A percentile compares a stretch with the other conserved stretches of the same genome.
phyloP scores from a whole-genome alignment of 768 basidiomycete genomes.

The Lactifluus volemus region DNA sequence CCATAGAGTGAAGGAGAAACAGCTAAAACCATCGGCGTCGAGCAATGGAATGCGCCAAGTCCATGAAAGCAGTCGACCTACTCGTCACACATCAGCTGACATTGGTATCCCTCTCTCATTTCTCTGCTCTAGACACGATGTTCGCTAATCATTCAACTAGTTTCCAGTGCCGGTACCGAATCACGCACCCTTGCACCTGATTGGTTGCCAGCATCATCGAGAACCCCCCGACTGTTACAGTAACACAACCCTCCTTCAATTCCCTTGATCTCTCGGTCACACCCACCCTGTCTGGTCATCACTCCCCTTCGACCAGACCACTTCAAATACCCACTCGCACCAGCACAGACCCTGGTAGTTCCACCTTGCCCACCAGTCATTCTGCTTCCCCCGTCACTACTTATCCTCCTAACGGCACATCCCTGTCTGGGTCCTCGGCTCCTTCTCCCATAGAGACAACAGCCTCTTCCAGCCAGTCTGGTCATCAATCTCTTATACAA shows the following conservation, averaged over 20 bases:
- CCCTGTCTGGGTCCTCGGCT: background rate
- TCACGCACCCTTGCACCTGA: conserved; percentile 12
- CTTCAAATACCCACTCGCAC: conserved; percentile 6
- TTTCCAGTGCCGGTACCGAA: background rate
- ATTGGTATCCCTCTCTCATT: conserved; percentile 24
- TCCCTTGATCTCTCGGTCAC: background rate
- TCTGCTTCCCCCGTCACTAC: background rate
- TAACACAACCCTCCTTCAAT: background rate
- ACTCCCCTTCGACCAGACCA: background rate
- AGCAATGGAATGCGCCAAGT: conserved; percentile 24
- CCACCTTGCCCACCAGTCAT: background rate
- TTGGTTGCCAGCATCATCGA: conserved; percentile 4
- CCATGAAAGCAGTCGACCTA: conserved; percentile 10
- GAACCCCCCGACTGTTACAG: conserved; percentile 3
- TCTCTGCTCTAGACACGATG: background rate
- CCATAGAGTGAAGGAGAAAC: conserved; percentile 25
- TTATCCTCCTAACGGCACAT: background rate
- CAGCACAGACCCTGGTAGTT: background rate
- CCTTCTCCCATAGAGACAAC: conserved; percentile 1
- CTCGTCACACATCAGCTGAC: conserved; percentile 26
- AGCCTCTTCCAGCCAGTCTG: background rate
- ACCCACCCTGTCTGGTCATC: background rate
- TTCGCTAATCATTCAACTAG: background rate
- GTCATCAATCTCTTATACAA: background rate
- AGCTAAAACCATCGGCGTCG: conserved; percentile 25